Percentiles rank a stretch among this genome's conserved stretches.
Evolutionary conservation across 2,329 filamentous ascomycete species (phyloP).

Genomic region (Pseudocercospora fijiensis): DNA sequence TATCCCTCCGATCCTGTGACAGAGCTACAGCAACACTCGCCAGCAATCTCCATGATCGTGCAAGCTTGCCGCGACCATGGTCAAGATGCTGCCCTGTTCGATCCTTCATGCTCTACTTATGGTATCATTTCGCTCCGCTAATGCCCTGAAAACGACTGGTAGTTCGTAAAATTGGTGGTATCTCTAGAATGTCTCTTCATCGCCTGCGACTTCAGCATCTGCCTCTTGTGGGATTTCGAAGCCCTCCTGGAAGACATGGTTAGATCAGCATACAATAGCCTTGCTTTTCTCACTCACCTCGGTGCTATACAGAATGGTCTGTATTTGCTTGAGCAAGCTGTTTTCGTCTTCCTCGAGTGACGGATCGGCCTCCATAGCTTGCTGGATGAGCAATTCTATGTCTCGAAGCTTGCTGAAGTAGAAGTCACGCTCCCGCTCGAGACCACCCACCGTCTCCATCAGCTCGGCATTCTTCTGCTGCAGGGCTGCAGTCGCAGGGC

Average conservation of each 20-base stretch:
- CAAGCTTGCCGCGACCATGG: background rate
- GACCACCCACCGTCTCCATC: conserved; percentile 90
- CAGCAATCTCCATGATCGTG: background rate
- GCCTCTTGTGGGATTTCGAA: conserved; percentile 86
- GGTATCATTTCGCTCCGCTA: conserved; percentile 18
- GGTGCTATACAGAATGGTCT: conserved; percentile 94
- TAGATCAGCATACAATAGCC: conserved; percentile 3
- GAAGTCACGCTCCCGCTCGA: conserved; percentile 96
- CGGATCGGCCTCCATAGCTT: conserved; percentile 86
- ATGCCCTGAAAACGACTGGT: conserved; percentile 8
- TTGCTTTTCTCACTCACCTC: conserved; percentile 55
- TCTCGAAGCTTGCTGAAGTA: conserved; percentile 99
- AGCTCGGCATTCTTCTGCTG: conserved; percentile 82
- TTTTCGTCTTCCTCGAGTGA: conserved; percentile 93
- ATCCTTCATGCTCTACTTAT: conserved; percentile 10
- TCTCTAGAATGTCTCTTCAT: conserved; percentile 74
- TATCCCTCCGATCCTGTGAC: background rate
- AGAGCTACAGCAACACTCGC: background rate
- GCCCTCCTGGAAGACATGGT: conserved; percentile 41
- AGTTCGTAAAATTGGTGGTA: conserved; percentile 4
- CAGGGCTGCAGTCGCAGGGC: conserved; percentile 66
- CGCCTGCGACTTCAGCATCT: conserved; percentile 58
- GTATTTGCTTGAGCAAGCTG: conserved; percentile 90
- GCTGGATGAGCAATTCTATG: conserved; percentile 92
- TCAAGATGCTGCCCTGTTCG: background rate